Percentiles rank a stretch among this genome's conserved stretches.
phyloP scores from a whole-genome alignment of 2,329 filamentous ascomycete genomes.

The Esteya vermicola region DNA sequence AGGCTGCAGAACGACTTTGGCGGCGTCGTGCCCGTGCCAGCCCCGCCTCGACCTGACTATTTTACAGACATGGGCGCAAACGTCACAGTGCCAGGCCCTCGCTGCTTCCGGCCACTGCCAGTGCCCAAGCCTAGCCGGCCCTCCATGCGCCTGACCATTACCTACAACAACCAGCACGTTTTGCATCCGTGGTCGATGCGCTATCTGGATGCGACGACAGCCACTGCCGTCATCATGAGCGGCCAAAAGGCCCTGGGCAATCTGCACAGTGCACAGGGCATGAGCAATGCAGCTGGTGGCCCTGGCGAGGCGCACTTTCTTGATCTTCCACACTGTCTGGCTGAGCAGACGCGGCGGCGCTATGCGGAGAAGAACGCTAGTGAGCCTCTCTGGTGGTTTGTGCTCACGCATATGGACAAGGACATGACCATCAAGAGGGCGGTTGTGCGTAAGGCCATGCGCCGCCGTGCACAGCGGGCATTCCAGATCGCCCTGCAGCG shows the following conservation, averaged over 20 bases:
- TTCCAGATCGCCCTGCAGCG: conserved; percentile 11
- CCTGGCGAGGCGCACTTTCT: neutral
- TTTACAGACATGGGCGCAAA: too few relatives aligned
- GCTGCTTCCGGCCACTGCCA: too few relatives aligned
- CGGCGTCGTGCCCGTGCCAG: too few relatives aligned
- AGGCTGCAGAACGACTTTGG: too few relatives aligned
- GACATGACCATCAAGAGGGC: neutral
- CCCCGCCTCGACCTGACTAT: too few relatives aligned
- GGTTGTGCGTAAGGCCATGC: conserved; percentile 4
- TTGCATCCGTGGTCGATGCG: conserved; percentile 13
- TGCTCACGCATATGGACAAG: neutral
- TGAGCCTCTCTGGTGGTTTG: conserved; percentile 11
- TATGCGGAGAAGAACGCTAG: conserved; percentile 14
- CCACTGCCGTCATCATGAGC: conserved; percentile 1
- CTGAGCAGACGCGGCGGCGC: conserved; percentile 14
- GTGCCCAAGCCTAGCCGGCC: too few relatives aligned
- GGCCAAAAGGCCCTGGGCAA: neutral
- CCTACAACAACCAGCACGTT: conserved; percentile 11
- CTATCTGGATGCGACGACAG: conserved; percentile 14
- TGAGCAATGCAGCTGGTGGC: too few relatives aligned
- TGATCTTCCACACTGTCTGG: conserved; percentile 7
- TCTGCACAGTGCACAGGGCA: too few relatives aligned
- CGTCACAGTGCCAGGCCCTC: too few relatives aligned
- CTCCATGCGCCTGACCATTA: conserved; percentile 4
- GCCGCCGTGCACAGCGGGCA: conserved; percentile 8